Evolutionary conservation across 2,329 filamentous ascomycete genomes (phyloP).

Genomic region (Fusarium musae): DNA sequence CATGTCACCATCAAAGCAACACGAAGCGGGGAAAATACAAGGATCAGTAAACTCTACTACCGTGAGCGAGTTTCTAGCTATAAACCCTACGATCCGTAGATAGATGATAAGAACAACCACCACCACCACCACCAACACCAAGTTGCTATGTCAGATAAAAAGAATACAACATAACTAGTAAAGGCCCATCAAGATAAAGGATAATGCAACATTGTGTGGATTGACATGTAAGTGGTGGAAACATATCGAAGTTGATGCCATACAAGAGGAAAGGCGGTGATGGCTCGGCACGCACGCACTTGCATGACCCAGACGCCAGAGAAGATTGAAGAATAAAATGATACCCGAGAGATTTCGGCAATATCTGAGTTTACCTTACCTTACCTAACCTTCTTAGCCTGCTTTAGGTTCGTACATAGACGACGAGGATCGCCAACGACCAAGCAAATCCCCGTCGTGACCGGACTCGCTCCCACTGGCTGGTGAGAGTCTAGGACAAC

Average conservation of each 20-base stretch:
- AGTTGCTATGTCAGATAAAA: neutral
- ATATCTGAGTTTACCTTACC: neutral
- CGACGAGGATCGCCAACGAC: slow-evolving; percentile 8
- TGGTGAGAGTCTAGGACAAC: neutral
- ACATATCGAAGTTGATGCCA: neutral
- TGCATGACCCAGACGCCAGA: slow-evolving; percentile 5
- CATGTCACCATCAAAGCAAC: neutral
- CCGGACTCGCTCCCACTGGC: slow-evolving; percentile 26
- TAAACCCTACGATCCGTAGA: too few species aligned
- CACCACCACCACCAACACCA: neutral
- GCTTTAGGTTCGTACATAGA: neutral
- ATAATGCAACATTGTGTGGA: neutral
- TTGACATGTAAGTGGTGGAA: neutral
- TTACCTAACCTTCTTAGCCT: neutral
- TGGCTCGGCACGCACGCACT: slow-evolving; percentile 4
- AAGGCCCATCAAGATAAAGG: neutral
- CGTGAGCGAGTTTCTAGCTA: neutral
- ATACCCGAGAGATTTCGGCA: slow-evolving; percentile 7
- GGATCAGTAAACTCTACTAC: neutral
- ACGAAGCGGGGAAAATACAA: neutral
- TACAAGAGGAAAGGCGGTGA: slow-evolving; percentile 21
- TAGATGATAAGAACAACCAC: neutral
- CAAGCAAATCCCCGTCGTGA: slow-evolving; percentile 7
- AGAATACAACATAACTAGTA: neutral
- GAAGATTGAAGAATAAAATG: slow-evolving; percentile 16